phyloP scores from a whole-genome alignment of 225 moss, liverwort and hornwort genomes.

The Ulota crispa region DNA sequence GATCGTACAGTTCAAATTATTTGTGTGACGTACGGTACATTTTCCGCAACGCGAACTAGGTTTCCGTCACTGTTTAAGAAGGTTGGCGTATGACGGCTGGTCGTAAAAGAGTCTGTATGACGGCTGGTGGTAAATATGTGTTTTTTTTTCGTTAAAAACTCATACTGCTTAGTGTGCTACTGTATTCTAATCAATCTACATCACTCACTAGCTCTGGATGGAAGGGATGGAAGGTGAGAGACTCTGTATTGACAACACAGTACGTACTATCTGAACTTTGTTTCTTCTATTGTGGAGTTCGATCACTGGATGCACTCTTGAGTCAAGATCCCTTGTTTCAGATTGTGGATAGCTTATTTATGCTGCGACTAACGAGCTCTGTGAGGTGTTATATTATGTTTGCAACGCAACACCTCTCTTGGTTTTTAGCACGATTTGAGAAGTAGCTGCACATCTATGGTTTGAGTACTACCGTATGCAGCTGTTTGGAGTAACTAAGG shows the following conservation, averaged over 20 bases:
- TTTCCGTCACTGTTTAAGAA: not conserved
- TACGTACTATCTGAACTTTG: not conserved
- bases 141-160: not conserved
- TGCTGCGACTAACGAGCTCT: not conserved
- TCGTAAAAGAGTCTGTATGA: not conserved
- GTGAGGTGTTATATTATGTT: not conserved
- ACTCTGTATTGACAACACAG: too few relatives aligned
- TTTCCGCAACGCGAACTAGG: not conserved
- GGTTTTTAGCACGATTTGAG: not conserved
- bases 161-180: too few relatives aligned
- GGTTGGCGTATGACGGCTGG: not conserved
- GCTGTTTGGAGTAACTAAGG: not conserved
- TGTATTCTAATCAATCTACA: too few relatives aligned
- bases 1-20: not conserved
- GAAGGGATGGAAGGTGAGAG: too few relatives aligned
- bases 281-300: not conserved
- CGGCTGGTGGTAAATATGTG: not conserved
- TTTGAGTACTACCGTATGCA: not conserved
- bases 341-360: not conserved
- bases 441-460: not conserved
- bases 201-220: too few relatives aligned
- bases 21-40: not conserved
- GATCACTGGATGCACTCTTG: not conserved
- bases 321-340: not conserved
- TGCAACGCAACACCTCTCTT: not conserved